A percentile compares a stretch with the other conserved stretches of the same genome.
Conservation (phyloP, 805 yeast species). For the Hanseniaspora taiwanica region DNA sequence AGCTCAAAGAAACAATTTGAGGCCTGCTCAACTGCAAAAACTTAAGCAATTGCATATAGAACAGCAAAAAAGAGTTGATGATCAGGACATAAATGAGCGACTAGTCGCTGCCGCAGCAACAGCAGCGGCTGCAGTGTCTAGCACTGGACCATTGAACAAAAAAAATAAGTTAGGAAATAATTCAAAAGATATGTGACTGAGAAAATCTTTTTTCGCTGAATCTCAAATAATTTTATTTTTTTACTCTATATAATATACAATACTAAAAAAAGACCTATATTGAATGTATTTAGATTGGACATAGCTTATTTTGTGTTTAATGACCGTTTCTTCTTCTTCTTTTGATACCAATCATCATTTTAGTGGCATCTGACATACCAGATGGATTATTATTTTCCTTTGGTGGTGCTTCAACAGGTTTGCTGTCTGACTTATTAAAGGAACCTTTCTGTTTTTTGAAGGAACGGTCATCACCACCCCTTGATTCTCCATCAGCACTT, state of each 20-base stretch:
- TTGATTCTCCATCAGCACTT: slow-evolving; percentile 16
- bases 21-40: not conserved
- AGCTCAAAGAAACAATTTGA: not conserved
- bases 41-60: not conserved
- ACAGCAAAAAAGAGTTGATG: slow-evolving; percentile 11
- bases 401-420: slow-evolving; percentile 26
- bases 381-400: slow-evolving; percentile 17
- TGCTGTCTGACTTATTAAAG: slow-evolving; percentile 12
- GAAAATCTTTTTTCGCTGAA: no score
- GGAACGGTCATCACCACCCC: slow-evolving; percentile 9
- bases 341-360: slow-evolving; percentile 52
- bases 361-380: slow-evolving; percentile 40
- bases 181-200: no score
- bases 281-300: no score
- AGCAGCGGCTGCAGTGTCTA: slow-evolving; percentile 25
- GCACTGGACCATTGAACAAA: slow-evolving; percentile 15
- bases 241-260: no score
- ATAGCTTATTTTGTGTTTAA: slow-evolving; percentile 8
- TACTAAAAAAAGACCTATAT: no score
- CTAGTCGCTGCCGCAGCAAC: slow-evolving; percentile 27
- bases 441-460: slow-evolving; percentile 10
- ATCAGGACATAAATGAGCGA: slow-evolving; percentile 23
- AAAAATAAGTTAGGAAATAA: slow-evolving; percentile 14
- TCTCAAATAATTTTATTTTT: no score
- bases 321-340: slow-evolving; percentile 50